Percentiles rank a stretch among this genome's conserved stretches.
phyloP scores from a whole-genome alignment of 139 green algal species.

The Closterium sp. region DNA sequence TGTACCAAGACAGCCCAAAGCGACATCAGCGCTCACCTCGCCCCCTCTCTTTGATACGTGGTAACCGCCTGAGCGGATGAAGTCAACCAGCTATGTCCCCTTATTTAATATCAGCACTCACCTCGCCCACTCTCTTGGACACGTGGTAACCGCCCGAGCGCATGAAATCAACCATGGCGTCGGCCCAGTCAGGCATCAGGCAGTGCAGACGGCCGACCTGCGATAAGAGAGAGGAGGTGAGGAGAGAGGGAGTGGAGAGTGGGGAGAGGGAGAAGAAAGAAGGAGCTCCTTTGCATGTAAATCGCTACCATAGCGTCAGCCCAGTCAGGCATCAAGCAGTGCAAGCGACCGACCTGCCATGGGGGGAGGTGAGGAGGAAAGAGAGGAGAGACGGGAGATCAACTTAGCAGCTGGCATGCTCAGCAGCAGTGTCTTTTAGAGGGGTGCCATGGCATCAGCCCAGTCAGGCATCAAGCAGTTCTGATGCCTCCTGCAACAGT shows the following conservation, averaged over 20 bases:
- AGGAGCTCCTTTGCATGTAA: too few relatives aligned
- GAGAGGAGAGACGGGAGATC: neutral
- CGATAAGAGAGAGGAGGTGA: too few relatives aligned
- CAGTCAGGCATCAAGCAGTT: neutral
- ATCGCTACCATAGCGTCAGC: too few relatives aligned
- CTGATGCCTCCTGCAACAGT: too few relatives aligned
- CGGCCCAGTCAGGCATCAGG: neutral
- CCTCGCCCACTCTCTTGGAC: neutral
- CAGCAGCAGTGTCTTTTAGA: too few relatives aligned
- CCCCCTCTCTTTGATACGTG: constrained; percentile 17
- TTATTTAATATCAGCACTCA: too few relatives aligned
- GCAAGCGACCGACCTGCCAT: too few relatives aligned
- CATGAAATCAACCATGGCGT: constrained; percentile 71
- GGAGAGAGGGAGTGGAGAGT: neutral
- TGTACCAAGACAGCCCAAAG: too few relatives aligned
- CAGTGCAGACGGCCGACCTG: neutral
- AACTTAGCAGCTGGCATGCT: too few relatives aligned
- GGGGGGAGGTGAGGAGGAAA: neutral
- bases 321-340: neutral
- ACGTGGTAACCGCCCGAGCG: constrained; percentile 77
- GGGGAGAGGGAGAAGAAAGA: neutral
- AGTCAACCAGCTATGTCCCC: too few relatives aligned
- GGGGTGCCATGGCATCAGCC: too few relatives aligned
- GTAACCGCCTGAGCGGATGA: constrained; percentile 85
- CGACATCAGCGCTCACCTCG: too few relatives aligned